These are phyloP conservation scores for Tylopilus felleus DNA, from an alignment of 768 basidiomycete species.

Conservation along the genomic window DNA sequence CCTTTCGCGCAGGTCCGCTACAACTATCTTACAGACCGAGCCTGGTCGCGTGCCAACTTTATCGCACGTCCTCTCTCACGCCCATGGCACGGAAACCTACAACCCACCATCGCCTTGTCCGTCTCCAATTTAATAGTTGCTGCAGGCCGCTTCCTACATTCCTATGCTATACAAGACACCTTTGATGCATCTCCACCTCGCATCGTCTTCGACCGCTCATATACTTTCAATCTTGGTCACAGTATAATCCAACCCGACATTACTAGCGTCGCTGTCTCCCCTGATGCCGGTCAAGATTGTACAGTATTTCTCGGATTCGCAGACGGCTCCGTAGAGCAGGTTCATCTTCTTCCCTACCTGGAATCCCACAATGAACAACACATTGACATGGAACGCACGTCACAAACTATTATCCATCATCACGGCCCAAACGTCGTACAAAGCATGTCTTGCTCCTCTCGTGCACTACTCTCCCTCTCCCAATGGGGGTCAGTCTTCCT, in stretches of 20 bases:
- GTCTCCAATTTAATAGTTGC: conserved; percentile 56
- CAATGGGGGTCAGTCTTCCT: conserved; percentile 49
- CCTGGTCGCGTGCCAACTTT: conserved; percentile 51
- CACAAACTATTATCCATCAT: conserved; percentile 25
- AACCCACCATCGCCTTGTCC: conserved; percentile 56
- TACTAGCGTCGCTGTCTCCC: conserved; percentile 50
- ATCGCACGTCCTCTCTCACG: conserved; percentile 62
- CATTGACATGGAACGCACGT: conserved; percentile 21
- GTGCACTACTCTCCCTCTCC: conserved; percentile 54
- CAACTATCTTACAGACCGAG: conserved; percentile 47
- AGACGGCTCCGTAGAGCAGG: conserved; percentile 53
- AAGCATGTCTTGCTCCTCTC: conserved; percentile 47
- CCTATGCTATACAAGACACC: conserved; percentile 46
- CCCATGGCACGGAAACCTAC: conserved; percentile 54
- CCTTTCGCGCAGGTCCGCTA: conserved; percentile 45
- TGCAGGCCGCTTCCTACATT: conserved; percentile 55
- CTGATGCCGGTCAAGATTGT: conserved; percentile 42
- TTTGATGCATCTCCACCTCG: conserved; percentile 37
- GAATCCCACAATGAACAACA: conserved; percentile 4
- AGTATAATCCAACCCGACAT: conserved; percentile 41
- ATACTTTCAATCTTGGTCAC: conserved; percentile 35
- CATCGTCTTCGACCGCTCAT: conserved; percentile 46
- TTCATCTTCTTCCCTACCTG: conserved; percentile 32
- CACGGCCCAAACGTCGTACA: conserved; percentile 52
- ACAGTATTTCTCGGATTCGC: conserved; percentile 56